Conservation (phyloP, 805 yeast species). For the Grigorovia transvaalensis region DNA sequence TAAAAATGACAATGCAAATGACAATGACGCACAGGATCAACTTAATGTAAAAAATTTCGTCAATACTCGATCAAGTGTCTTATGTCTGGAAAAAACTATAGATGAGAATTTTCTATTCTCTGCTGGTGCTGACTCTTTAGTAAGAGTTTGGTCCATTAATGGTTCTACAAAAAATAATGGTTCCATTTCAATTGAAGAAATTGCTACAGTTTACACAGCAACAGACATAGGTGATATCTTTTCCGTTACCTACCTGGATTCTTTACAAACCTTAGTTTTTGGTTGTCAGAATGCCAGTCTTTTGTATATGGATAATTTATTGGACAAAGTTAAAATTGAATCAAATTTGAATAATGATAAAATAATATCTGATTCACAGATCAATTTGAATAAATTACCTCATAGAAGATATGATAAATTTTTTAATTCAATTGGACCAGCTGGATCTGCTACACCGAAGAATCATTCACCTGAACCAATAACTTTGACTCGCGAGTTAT, state of each 20-base stretch:
- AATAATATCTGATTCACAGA: conserved; percentile 5
- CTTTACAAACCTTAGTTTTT: conserved; percentile 52
- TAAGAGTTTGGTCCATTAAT: conserved; percentile 71
- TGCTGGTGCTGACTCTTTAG: conserved; percentile 84
- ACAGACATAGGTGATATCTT: conserved; percentile 92
- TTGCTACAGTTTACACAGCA: conserved; percentile 71
- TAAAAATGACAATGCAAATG: neutral
- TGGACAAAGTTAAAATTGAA: conserved; percentile 11
- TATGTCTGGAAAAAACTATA: conserved; percentile 49
- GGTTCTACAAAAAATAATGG: conserved; percentile 8
- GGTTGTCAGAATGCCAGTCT: conserved; percentile 92
- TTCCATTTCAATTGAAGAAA: conserved; percentile 27
- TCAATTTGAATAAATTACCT: conserved; percentile 36
- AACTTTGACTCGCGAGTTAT: neutral
- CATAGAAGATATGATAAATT: conserved; percentile 69
- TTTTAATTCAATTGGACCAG: conserved; percentile 84
- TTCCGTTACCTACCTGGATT: conserved; percentile 60
- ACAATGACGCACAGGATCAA: neutral
- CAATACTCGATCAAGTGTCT: conserved; percentile 36
- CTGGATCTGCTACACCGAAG: conserved; percentile 35
- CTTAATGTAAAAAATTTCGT: conserved; percentile 1
- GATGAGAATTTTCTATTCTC: conserved; percentile 57
- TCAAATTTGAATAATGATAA: neutral
- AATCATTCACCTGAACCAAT: neutral
- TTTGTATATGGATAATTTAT: conserved; percentile 48